These are phyloP conservation scores for Phytopythium mirpurense DNA, from an alignment of 352 stramenopile species.

Conservation along the genomic window DNA sequence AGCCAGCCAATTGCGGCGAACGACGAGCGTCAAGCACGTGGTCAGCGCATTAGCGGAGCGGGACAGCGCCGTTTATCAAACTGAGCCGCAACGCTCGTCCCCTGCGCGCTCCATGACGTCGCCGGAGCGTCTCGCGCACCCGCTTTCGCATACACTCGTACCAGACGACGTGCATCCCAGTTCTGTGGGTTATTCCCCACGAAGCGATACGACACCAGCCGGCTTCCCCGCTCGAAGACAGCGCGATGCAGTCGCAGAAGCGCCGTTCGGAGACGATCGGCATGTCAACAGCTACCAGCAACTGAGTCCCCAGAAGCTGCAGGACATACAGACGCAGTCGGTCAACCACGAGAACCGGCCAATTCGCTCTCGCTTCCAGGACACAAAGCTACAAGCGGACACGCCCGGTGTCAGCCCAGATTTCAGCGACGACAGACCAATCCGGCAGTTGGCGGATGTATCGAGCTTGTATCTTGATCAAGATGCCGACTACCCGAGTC, in stretches of 20 bases:
- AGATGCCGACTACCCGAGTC: constrained; percentile 1
- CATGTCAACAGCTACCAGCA: constrained; percentile 5
- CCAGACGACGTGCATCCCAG: not conserved
- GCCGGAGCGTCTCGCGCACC: not conserved
- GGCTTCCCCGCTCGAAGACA: not conserved
- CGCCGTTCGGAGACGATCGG: not conserved
- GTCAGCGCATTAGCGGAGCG: not conserved
- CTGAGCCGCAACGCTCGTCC: not conserved
- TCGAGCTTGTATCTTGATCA: not conserved
- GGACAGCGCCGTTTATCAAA: too few species aligned
- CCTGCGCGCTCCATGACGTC: constrained; percentile 9
- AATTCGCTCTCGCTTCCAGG: constrained; percentile 31
- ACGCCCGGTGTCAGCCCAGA: not conserved
- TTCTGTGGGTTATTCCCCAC: not conserved
- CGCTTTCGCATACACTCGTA: not conserved
- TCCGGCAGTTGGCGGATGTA: constrained; percentile 18
- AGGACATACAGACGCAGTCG: constrained; percentile 33
- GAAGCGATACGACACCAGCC: not conserved
- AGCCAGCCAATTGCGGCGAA: constrained; percentile 38
- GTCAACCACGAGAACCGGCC: constrained; percentile 21
- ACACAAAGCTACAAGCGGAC: constrained; percentile 2
- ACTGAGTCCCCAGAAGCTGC: constrained; percentile 35
- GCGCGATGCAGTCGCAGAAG: not conserved
- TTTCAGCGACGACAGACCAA: constrained; percentile 30
- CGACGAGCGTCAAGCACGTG: constrained; percentile 34